A percentile compares a stretch with the other conserved stretches of the same genome.
Conservation (phyloP, 108 stramenopile species). For the Cyclotella baltica region DNA sequence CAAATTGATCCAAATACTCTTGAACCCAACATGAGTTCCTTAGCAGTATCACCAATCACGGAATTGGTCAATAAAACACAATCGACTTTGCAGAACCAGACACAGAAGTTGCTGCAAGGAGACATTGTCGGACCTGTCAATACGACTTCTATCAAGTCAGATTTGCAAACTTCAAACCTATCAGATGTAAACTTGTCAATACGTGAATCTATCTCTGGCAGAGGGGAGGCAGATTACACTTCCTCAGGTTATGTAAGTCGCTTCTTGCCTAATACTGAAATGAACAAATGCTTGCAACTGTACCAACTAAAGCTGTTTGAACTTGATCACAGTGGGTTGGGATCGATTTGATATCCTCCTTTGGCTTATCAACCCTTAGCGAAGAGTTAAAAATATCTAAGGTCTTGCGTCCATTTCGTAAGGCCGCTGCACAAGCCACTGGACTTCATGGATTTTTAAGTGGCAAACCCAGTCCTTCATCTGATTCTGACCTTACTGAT, state of each 20-base stretch:
- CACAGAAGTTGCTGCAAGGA: background rate
- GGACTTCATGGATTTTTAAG: constrained; percentile 87
- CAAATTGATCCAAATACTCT: no score
- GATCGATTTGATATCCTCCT: constrained; percentile 55
- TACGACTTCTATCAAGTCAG: background rate
- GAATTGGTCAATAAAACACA: no score
- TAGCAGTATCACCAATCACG: background rate
- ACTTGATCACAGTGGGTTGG: constrained; percentile 46
- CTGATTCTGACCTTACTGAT: background rate
- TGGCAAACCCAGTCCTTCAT: constrained; percentile 57
- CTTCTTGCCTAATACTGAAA: background rate
- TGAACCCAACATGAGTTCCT: background rate
- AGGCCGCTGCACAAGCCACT: constrained; percentile 67
- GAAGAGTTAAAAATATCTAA: constrained; percentile 59
- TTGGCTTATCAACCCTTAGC: constrained; percentile 51
- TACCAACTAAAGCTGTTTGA: no score
- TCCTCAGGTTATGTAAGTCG: constrained; percentile 45
- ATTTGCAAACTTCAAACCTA: background rate
- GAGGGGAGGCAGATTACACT: constrained; percentile 17
- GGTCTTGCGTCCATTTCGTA: constrained; percentile 69
- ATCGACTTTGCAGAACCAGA: background rate
- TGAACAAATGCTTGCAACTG: background rate
- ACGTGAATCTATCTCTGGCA: background rate
- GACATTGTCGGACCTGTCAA: background rate
- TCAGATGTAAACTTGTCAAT: background rate